Base-by-base conservation (phyloP, 371 early-diverging fungal species). In the Mucor mucedo region DNA sequence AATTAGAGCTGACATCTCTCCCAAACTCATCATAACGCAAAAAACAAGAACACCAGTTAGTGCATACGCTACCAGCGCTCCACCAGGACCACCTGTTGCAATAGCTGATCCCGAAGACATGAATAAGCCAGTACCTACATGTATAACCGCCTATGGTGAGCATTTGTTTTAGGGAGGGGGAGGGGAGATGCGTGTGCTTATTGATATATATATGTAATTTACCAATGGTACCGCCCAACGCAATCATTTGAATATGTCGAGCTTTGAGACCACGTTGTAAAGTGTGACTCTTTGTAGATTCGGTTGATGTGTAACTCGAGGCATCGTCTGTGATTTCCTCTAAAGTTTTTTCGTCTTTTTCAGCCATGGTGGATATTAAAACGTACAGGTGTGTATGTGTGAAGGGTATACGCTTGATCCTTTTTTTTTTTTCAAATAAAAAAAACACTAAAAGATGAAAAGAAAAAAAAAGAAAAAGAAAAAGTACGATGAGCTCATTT, bases 1-100 rank as follows among this genome's bases (percentile, higher is more conserved):
- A 53, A 93, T 86, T 55, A 85, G 78, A 1, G 95, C 89, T 4
- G 91, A 85, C 92, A 95, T 91, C 67, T 94, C 95, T 61, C 93
- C 95, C 50, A 95, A 81, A 35, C 90, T 87, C 63, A 90, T 89
- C 81, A 91, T 87, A 47, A 93, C 86, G 57, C 87, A 90, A 60
- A 85, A 94, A 3, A 95, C 92, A 82, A 93, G 83, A 11, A 87
- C 68, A 55, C 93, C 93, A 21, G 90, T 87, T 48, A 88, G 63
- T 27, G 65, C 64, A 57, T 89, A 95, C n/a, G 89, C 91, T 2
- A 92, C 72, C 63, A 93, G 71, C 3, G 89, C 84, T 55, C 94
- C 93, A 9, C 80, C 87, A 32, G 77, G 93, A 5, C 95, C 95
- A 28, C 91, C 94, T 5, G 72, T 70, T 2, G 85, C 80, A 41